Base-by-base conservation (phyloP, 2,329 filamentous ascomycete genomes). In the Talaromyces albobiverticillius region DNA sequence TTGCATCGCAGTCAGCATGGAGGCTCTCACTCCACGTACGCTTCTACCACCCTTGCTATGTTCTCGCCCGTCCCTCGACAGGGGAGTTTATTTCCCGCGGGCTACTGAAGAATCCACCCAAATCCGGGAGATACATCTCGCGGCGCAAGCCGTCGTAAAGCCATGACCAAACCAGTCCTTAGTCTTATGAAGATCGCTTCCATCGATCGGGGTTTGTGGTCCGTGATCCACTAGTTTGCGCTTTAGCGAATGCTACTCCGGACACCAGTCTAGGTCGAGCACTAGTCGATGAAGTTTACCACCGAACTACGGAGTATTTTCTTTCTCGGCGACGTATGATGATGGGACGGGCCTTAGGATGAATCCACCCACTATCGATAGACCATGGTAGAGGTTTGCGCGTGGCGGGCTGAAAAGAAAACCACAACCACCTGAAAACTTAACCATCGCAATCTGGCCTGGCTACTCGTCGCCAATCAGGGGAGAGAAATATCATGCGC, bases 321-420 rank as follows among this genome's bases (percentile, higher is more conserved):
- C 18, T 40, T 29, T 10, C 10, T 10, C 5, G 5, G 26, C 10
- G 26, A 29, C 5, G 26, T 10, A 29, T 29, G 26, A 29, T 16
- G 16, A 22, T 40, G 36, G n/a, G 36, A 40, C 26, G 26, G 26
- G 5, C 7, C 36, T 38, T 40, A 16, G 36, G 9, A 6, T 36
- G 16, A 40, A 40, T 40, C 36, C 36, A 22, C 36, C 36, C 36
- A 22, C 36, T 40, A 22, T 13, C 11, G 9, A 22, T 40, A 13
- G 5, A 11, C 9, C n/a, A n/a, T 36, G 6, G n/a, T n/a, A n/a
- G n/a, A n/a, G n/a, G n/a, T n/a, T n/a, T 38, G 50, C 41, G 23
- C 32, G 50, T 46, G 50, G 50, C 50, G 41, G 41, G 50, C 50
- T 52, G 50, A 52, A 52, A 45, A 23, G 22, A 20, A 38, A 43